These are phyloP conservation scores for Sutorius eximius DNA, from an alignment of 1,284 basidiomycete species.

Conservation along the genomic window DNA sequence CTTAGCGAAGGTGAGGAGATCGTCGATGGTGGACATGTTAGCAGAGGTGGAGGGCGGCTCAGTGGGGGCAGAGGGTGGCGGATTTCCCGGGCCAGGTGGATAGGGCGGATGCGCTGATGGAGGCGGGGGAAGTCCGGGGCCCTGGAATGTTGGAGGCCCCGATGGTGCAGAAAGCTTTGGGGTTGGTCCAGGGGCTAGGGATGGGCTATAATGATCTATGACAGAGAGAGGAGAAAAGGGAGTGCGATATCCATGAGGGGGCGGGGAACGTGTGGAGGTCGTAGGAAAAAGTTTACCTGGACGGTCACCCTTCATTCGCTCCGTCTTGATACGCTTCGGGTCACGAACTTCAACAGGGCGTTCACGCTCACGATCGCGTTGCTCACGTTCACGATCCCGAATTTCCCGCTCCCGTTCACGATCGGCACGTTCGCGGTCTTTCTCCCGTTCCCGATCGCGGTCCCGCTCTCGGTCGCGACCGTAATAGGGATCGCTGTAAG, in stretches of 20 bases:
- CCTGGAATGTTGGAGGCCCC: slow-evolving; percentile 36
- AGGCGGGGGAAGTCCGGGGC: slow-evolving; percentile 39
- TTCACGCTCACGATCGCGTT: slow-evolving; percentile 39
- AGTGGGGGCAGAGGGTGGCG: slow-evolving; percentile 27
- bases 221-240: slow-evolving; percentile 26
- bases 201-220: slow-evolving; percentile 37
- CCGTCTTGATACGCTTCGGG: slow-evolving; percentile 48
- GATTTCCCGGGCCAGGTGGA: slow-evolving; percentile 39
- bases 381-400: slow-evolving; percentile 40
- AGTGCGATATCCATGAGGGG: slow-evolving; percentile 31
- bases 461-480: slow-evolving; percentile 42
- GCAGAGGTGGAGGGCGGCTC: slow-evolving; percentile 30
- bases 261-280: slow-evolving; percentile 26
- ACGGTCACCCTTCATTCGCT: slow-evolving; percentile 42
- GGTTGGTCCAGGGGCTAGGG: slow-evolving; percentile 36
- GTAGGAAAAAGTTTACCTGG: slow-evolving; percentile 37
- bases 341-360: slow-evolving; percentile 40
- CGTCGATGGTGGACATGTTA: too few relatives aligned
- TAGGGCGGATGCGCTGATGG: slow-evolving; percentile 37
- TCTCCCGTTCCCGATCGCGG: slow-evolving; percentile 40
- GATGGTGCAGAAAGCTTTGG: slow-evolving; percentile 33
- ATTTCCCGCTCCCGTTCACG: slow-evolving; percentile 39
- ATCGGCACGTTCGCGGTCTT: slow-evolving; percentile 39
- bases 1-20: too few relatives aligned
- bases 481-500: slow-evolving; percentile 42